Evolutionary conservation across 352 stramenopile species (phyloP).

Genomic region (Halophytophthora polymorphica): DNA sequence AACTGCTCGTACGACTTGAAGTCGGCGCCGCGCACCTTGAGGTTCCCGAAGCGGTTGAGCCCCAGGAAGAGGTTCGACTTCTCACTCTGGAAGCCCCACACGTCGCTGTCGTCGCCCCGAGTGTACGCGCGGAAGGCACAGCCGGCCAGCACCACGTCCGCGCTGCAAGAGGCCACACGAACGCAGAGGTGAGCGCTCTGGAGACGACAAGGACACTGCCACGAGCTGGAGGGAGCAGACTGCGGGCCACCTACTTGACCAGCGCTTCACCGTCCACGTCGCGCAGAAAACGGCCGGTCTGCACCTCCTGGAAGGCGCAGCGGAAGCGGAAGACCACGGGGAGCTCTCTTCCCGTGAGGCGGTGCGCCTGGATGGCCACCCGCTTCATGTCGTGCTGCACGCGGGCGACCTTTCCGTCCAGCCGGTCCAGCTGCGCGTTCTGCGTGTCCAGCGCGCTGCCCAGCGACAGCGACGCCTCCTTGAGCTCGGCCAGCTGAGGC

Average conservation of each 20-base stretch:
- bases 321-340: conserved; percentile 53
- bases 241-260: conserved; percentile 37
- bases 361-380: conserved; percentile 62
- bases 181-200: background rate
- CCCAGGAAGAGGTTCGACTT: conserved; percentile 62
- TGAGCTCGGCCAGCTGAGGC: conserved; percentile 61
- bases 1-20: conserved; percentile 81
- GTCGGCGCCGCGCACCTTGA: conserved; percentile 59
- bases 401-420: conserved; percentile 61
- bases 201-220: background rate
- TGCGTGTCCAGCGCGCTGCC: conserved; percentile 58
- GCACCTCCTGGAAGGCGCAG: conserved; percentile 67
- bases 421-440: conserved; percentile 54
- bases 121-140: conserved; percentile 78
- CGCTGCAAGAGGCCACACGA: conserved; percentile 23
- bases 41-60: conserved; percentile 61
- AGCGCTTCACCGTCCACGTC: conserved; percentile 57
- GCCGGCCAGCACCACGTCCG: conserved; percentile 54
- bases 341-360: conserved; percentile 36
- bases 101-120: conserved; percentile 65
- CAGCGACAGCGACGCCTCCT: conserved; percentile 59
- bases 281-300: conserved; percentile 46
- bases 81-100: conserved; percentile 81
- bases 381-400: conserved; percentile 71
- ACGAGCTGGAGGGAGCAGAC: background rate